Conservation (phyloP, 306 rosid species). For the Quercus variabilis region DNA sequence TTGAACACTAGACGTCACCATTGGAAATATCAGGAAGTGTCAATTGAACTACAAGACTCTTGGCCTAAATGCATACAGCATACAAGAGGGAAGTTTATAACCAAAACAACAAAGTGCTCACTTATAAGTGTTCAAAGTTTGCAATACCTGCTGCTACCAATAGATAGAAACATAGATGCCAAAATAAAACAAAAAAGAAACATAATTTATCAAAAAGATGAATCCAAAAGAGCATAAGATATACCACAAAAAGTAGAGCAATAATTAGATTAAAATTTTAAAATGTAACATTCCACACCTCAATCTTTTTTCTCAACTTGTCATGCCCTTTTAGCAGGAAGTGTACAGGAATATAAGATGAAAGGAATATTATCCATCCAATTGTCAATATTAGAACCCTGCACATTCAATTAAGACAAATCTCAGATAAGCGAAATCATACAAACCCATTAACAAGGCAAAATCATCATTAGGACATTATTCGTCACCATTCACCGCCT, state of each 20-base stretch:
- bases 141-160: neutral
- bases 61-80: neutral
- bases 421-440: neutral
- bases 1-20: too few species aligned
- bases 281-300: slow-evolving; percentile 53
- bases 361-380: slow-evolving; percentile 95
- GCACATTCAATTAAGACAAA: slow-evolving; percentile 31
- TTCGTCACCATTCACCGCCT: neutral
- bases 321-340: slow-evolving; percentile 63
- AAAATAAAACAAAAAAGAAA: neutral
- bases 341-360: slow-evolving; percentile 79
- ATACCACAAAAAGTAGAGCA: neutral
- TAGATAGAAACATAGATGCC: neutral
- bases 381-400: slow-evolving; percentile 81
- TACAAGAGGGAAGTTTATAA: neutral
- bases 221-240: neutral
- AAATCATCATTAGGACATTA: neutral
- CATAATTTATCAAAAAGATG: neutral
- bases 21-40: too few species aligned
- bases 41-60: too few species aligned
- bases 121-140: neutral
- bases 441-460: neutral
- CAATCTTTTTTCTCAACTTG: slow-evolving; percentile 66
- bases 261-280: neutral
- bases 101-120: neutral